phyloP scores from a whole-genome alignment of 1,284 basidiomycete species.

The Phellopilus nigrolimitatus region DNA sequence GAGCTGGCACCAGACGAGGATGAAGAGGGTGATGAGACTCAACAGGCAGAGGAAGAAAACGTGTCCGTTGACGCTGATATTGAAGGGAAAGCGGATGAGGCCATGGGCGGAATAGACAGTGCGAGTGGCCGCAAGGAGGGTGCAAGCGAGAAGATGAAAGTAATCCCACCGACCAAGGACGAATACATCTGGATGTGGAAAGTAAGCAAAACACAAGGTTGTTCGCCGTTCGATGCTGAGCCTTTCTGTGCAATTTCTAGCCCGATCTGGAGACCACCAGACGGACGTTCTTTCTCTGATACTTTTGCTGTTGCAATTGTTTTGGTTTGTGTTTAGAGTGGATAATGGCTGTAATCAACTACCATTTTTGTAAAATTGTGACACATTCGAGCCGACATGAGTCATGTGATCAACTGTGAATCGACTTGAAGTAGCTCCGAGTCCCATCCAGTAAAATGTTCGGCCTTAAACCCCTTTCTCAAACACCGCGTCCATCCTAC shows the following conservation, averaged over 20 bases:
- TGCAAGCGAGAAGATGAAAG: conserved; percentile 20
- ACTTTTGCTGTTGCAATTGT: neutral
- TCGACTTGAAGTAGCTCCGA: too few relatives aligned
- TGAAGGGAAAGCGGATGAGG: conserved; percentile 21
- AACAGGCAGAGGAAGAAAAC: conserved; percentile 19
- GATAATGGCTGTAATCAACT: too few relatives aligned
- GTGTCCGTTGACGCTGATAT: conserved; percentile 21
- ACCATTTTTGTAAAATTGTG: too few relatives aligned
- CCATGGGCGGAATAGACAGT: conserved; percentile 6
- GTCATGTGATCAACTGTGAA: too few relatives aligned
- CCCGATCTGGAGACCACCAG: conserved; percentile 74
- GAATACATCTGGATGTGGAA: conserved; percentile 82
- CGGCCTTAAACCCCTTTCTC: too few relatives aligned
- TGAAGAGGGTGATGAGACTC: conserved; percentile 34
- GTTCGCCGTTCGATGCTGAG: conserved; percentile 3
- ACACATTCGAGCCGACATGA: too few relatives aligned
- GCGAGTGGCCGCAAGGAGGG: neutral
- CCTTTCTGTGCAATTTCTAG: conserved; percentile 35
- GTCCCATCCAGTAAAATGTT: too few relatives aligned
- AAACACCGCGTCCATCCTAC: too few relatives aligned
- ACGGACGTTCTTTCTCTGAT: conserved; percentile 74
- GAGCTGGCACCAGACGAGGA: conserved; percentile 56
- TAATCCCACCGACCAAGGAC: conserved; percentile 53
- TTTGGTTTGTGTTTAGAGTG: too few relatives aligned
- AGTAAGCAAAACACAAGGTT: conserved; percentile 37